A percentile compares a stretch with the other conserved stretches of the same genome.
Evolutionary conservation across 345 rosid species (phyloP).

Genomic region (Brassica cretica): DNA sequence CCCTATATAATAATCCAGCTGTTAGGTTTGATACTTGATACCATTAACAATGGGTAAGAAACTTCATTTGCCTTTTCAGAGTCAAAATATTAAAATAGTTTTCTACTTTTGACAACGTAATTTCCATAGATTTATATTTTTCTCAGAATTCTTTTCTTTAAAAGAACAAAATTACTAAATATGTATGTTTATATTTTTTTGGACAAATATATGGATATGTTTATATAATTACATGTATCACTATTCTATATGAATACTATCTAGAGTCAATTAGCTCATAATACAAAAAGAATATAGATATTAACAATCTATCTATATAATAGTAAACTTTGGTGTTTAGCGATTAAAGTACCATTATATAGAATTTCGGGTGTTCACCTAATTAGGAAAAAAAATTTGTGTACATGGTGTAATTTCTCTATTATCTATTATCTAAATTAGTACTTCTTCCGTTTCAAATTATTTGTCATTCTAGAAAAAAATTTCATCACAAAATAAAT

Average conservation of each 20-base stretch:
- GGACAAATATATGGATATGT: not conserved
- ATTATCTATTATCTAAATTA: not conserved
- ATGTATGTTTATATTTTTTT: not conserved
- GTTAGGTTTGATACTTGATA: not conserved
- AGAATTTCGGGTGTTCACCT: no score
- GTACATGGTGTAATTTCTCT: no score
- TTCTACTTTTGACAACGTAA: not conserved
- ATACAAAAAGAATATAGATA: no score
- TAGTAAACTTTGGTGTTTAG: no score
- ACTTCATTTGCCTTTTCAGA: not conserved
- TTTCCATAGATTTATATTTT: not conserved
- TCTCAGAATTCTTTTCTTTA: not conserved
- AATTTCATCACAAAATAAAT: no score
- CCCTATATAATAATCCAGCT: not conserved
- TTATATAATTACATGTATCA: not conserved
- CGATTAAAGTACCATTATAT: no score
- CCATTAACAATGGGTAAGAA: not conserved
- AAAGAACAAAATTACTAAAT: not conserved
- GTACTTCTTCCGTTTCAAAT: not conserved
- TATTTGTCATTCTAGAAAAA: no score
- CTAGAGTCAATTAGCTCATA: not conserved
- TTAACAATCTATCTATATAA: no score
- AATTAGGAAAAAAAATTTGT: no score
- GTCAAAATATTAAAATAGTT: not conserved
- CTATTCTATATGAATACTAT: no score